Conservation (phyloP, 352 stramenopile species). For the Globisporangium echinulatum region DNA sequence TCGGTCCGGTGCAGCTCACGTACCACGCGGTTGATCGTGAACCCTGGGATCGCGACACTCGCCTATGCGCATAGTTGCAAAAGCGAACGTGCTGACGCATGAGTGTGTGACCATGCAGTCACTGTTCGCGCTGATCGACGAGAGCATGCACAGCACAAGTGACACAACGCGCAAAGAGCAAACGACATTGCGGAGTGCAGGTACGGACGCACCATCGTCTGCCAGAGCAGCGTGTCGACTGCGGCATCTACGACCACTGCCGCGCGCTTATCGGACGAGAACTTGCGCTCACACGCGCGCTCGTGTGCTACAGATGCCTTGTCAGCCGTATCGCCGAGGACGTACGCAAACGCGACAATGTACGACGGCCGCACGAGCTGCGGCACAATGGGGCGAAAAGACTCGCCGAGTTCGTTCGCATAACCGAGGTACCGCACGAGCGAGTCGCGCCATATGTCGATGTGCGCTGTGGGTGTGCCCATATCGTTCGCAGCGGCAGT, state of each 20-base stretch:
- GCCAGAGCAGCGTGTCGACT: constrained; percentile 81
- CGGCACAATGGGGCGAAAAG: constrained; percentile 74
- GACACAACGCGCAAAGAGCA: no score
- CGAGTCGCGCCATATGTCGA: constrained; percentile 81
- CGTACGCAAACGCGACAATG: constrained; percentile 76
- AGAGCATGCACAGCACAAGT: no score
- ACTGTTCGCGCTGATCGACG: no score
- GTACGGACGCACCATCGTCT: constrained; percentile 34
- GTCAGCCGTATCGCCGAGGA: constrained; percentile 79
- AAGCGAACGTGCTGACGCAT: not conserved
- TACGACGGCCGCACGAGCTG: constrained; percentile 72
- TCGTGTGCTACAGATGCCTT: constrained; percentile 44
- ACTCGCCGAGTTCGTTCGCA: constrained; percentile 86
- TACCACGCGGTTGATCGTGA: constrained; percentile 82
- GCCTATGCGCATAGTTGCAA: constrained; percentile 22
- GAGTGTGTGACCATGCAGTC: not conserved
- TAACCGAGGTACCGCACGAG: constrained; percentile 87
- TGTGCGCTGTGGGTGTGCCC: not conserved
- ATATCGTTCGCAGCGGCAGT: not conserved
- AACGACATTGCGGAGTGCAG: not conserved
- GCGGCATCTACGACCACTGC: constrained; percentile 29
- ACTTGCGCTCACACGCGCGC: constrained; percentile 19
- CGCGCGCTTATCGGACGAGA: constrained; percentile 23
- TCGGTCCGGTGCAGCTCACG: not conserved
- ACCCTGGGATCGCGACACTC: constrained; percentile 76